Evolutionary conservation across 257 asterid species (phyloP), one percentile per base, ranked within the genome.

Genomic region (Nicotiana paniculata): DNA sequence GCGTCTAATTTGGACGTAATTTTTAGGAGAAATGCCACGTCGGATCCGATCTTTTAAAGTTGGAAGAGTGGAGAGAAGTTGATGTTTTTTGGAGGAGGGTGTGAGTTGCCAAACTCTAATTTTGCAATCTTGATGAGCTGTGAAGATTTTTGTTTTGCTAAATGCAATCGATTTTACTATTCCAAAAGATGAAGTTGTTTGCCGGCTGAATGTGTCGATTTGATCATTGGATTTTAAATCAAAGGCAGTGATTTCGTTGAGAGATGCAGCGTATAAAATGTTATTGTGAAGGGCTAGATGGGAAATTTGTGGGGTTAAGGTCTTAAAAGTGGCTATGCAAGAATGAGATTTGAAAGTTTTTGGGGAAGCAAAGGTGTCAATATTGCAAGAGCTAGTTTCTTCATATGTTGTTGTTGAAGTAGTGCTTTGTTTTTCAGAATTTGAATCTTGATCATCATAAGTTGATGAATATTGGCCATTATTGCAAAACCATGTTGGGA

Each of bases 41-140:
- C 91, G 92, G 80, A 94, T 53, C 9, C 90, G 91, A 82, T 96
- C 99, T 80, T 93, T 94, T 0, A 91, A 86, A 0, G 97, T 96
- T 0, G 98, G 99, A 4, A 96, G 97, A 1, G 95, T 89, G 54
- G 92, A 89, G 2, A 87, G 43, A 2, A 93, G 93, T 80, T 94
- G 92, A 1, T 91, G 88, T 3, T 96, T 91, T 66, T 93, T 93
- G 9, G 97, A 89, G 70, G 89, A 88, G 72, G 92, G 85, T 0
- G 98, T 90, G 51, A 93, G 91, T 65, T 92, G 89, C 97, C 98
- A 94, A 37, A 90, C 96, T 2, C 99, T 75, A 68, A 96, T 92
- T 61, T 87, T 81, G 66, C 93, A 86, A 15, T 94, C 98, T 33
- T 96, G 99, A 77, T 96, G 98, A 0, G 97, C 97, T 0, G 98